phyloP scores from a whole-genome alignment of 805 yeast genomes.

The Peterozyma toletana region DNA sequence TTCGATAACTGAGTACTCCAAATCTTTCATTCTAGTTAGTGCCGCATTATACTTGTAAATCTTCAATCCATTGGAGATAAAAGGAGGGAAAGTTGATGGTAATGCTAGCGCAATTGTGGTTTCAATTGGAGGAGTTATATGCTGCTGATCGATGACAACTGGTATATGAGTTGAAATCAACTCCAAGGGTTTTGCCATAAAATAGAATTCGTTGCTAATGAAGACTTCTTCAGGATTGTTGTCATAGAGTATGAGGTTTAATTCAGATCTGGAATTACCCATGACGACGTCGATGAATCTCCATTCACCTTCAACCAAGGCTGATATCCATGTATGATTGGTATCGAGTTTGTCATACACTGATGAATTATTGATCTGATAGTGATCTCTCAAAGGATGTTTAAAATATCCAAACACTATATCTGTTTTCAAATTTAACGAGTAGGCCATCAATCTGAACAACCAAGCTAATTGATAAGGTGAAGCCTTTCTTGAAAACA shows the following conservation, averaged over 20 bases:
- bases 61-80: conserved; percentile 49
- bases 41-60: conserved; percentile 73
- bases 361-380: conserved; percentile 24
- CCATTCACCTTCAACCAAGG: conserved; percentile 70
- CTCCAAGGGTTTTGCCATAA: conserved; percentile 68
- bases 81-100: conserved; percentile 85
- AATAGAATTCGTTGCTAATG: conserved; percentile 51
- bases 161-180: conserved; percentile 86
- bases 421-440: conserved; percentile 67
- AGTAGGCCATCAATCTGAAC: conserved; percentile 64
- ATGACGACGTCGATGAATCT: conserved; percentile 68
- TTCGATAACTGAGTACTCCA: conserved; percentile 76
- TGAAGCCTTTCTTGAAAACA: conserved; percentile 19
- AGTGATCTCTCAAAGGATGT: conserved; percentile 53
- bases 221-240: conserved; percentile 27
- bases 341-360: conserved; percentile 40
- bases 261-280: conserved; percentile 52
- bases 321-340: conserved; percentile 88
- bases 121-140: conserved; percentile 77
- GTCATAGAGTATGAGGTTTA: conserved; percentile 17
- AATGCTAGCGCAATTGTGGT: conserved; percentile 69
- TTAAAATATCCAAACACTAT: conserved; percentile 79
- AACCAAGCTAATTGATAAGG: conserved; percentile 67
- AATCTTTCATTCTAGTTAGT: conserved; percentile 61
- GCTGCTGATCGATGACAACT: conserved; percentile 70